Conservation (phyloP, 2,329 filamentous ascomycete species). For the Verticillium nonalfalfae region DNA sequence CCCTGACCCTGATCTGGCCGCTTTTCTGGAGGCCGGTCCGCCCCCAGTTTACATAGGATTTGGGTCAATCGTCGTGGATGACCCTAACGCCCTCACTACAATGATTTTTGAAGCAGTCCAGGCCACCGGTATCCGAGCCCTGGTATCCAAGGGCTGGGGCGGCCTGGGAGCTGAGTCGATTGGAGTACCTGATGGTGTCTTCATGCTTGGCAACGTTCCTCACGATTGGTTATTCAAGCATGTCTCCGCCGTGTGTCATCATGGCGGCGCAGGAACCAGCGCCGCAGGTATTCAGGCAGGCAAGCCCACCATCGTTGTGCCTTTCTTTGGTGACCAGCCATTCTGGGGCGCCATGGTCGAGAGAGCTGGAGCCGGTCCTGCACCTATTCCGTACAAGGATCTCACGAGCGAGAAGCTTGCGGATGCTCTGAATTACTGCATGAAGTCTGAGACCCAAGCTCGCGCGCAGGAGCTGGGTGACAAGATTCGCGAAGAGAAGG, state of each 20-base stretch:
- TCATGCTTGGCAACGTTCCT: conserved; percentile 78
- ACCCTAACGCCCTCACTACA: conserved; percentile 63
- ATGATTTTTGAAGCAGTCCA: conserved; percentile 67
- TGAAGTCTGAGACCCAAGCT: conserved; percentile 52
- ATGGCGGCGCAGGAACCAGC: conserved; percentile 83
- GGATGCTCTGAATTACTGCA: conserved; percentile 53
- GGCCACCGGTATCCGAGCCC: conserved; percentile 62
- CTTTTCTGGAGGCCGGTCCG: conserved; percentile 61
- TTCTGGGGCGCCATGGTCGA: conserved; percentile 79
- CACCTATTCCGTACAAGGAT: conserved; percentile 62
- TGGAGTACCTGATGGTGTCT: conserved; percentile 67
- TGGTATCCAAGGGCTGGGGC: conserved; percentile 86
- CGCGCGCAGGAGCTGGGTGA: conserved; percentile 52
- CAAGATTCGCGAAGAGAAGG: conserved; percentile 61
- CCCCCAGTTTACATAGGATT: conserved; percentile 80
- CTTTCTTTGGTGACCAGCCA: conserved; percentile 81
- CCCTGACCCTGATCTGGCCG: conserved; percentile 57
- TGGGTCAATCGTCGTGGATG: conserved; percentile 74
- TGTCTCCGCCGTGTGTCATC: conserved; percentile 78
- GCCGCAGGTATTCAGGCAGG: conserved; percentile 79
- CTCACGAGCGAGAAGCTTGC: conserved; percentile 62
- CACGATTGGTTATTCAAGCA: conserved; percentile 86
- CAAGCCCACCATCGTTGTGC: conserved; percentile 74
- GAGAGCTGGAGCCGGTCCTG: conserved; percentile 64
- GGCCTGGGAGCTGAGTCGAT: conserved; percentile 69